Evolutionary conservation across 2,329 filamentous ascomycete species (phyloP).

Genomic region (Arachnomyces sp.): DNA sequence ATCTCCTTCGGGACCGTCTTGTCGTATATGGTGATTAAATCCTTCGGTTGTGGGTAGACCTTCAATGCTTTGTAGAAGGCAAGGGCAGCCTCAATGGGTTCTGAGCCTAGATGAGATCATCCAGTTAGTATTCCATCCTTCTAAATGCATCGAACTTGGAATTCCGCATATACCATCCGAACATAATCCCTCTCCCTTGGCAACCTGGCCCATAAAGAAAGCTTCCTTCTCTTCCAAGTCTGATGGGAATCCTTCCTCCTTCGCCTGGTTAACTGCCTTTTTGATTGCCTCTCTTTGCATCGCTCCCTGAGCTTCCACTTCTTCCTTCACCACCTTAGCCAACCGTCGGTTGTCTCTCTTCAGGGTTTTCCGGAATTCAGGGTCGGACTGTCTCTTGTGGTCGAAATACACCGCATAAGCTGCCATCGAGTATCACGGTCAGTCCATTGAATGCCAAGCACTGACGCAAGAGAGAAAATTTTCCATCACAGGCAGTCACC

Average conservation of each 20-base stretch:
- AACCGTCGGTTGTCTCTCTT: slow-evolving; percentile 42
- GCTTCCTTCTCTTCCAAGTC: slow-evolving; percentile 89
- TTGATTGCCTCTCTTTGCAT: slow-evolving; percentile 60
- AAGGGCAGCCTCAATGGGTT: slow-evolving; percentile 70
- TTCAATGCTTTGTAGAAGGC: slow-evolving; percentile 98
- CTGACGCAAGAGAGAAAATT: no score
- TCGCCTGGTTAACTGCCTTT: slow-evolving; percentile 67
- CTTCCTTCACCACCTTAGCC: slow-evolving; percentile 41
- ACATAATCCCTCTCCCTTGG: slow-evolving; percentile 75
- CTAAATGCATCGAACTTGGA: slow-evolving; percentile 9
- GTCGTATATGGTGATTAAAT: slow-evolving; percentile 94
- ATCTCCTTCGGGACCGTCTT: slow-evolving; percentile 97
- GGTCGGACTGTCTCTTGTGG: slow-evolving; percentile 56
- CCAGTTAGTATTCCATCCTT: slow-evolving; percentile 8
- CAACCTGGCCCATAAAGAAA: slow-evolving; percentile 95
- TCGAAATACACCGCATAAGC: slow-evolving; percentile 63
- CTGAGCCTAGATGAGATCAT: slow-evolving; percentile 24
- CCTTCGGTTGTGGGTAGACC: slow-evolving; percentile 89
- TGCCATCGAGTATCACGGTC: slow-evolving; percentile 17
- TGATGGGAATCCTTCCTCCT: slow-evolving; percentile 83
- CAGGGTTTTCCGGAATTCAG: slow-evolving; percentile 54
- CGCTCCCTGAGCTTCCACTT: slow-evolving; percentile 40
- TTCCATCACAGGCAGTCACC: no score
- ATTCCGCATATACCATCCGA: slow-evolving; percentile 60
- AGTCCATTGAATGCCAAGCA: not conserved